Evolutionary conservation across 495 filamentous ascomycete genomes (phyloP).

Genomic region (Poronia punctata): DNA sequence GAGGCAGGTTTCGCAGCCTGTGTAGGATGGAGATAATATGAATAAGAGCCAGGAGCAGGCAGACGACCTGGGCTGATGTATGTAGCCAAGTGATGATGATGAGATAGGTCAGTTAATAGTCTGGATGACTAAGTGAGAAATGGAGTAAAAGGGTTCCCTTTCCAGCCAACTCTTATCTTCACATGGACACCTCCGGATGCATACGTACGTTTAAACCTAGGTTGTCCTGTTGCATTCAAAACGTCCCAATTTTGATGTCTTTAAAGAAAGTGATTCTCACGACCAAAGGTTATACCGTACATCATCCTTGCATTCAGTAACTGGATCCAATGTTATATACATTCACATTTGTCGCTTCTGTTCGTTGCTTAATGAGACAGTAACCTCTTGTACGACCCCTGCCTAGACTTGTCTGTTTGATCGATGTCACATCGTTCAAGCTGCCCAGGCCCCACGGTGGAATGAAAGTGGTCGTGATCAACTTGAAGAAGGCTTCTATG

Average conservation of each 20-base stretch:
- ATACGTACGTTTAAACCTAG: too few species aligned
- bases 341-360: background rate
- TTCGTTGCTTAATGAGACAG: background rate
- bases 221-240: too few species aligned
- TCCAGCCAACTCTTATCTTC: too few species aligned
- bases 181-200: too few species aligned
- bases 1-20: background rate
- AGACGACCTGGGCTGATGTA: constrained; percentile 1
- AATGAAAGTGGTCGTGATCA: too few species aligned
- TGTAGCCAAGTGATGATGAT: constrained; percentile 7
- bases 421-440: too few species aligned
- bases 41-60: background rate
- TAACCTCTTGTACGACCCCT: background rate
- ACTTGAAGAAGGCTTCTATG: too few species aligned
- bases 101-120: constrained; percentile 4
- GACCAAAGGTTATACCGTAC: too few species aligned
- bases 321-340: constrained; percentile 1
- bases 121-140: background rate
- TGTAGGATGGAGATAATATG: constrained; percentile 1
- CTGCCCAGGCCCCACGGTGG: too few species aligned
- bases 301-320: background rate
- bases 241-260: too few species aligned
- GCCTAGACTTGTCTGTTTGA: background rate
- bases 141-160: too few species aligned
- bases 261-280: too few species aligned